Evolutionary conservation across 371 early-diverging fungal genomes (phyloP).

Genomic region (Mortierella sp.): DNA sequence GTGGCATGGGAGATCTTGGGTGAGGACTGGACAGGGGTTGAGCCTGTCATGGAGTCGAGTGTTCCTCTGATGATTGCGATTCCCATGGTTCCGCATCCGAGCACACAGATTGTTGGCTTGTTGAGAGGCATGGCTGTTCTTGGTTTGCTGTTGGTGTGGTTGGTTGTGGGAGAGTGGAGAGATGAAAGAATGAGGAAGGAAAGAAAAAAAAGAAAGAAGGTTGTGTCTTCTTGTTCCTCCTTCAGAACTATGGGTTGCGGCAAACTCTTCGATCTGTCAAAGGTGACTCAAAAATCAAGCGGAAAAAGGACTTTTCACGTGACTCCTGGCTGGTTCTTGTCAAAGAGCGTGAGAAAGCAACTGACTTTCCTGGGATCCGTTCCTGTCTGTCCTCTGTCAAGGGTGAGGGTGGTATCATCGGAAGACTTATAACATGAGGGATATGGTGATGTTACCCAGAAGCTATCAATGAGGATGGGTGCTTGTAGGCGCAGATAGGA

Average conservation of each 20-base stretch:
- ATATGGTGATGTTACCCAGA: too few species aligned
- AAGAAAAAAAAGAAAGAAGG: not conserved
- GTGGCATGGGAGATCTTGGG: slow-evolving; percentile 8
- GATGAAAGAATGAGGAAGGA: not conserved
- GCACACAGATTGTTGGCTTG: slow-evolving; percentile 59
- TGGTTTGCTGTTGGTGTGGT: not conserved
- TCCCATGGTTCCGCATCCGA: slow-evolving; percentile 71
- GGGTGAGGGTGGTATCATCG: too few species aligned
- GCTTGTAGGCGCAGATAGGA: too few species aligned
- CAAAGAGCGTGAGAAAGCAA: too few species aligned
- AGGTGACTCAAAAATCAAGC: not conserved
- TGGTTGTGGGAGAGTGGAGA: not conserved
- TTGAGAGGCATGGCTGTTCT: slow-evolving; percentile 39
- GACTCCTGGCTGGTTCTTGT: not conserved
- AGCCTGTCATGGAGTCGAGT: slow-evolving; percentile 42
- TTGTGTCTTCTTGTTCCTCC: not conserved
- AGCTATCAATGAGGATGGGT: too few species aligned
- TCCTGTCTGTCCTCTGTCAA: too few species aligned
- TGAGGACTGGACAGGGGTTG: slow-evolving; percentile 17
- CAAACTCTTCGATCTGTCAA: not conserved
- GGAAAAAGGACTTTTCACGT: not conserved
- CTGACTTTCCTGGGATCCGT: too few species aligned
- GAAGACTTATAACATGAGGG: too few species aligned
- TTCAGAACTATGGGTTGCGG: not conserved
- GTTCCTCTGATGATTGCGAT: slow-evolving; percentile 65